Conservation (phyloP, 202 grass and related monocot species). For the Hordeum pubiflorum region DNA sequence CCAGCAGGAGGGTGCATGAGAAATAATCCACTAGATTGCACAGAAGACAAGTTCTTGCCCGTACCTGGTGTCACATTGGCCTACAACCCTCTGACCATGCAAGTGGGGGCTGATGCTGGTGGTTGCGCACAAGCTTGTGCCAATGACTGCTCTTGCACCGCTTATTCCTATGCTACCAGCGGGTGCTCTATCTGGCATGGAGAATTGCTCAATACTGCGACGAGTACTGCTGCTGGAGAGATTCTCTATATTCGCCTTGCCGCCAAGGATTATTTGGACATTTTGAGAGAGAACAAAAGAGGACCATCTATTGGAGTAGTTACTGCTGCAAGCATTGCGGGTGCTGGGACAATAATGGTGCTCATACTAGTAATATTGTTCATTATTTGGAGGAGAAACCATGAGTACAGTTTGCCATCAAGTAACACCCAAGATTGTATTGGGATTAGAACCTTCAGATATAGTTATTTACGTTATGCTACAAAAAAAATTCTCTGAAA, state of each 20-base stretch:
- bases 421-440: neutral
- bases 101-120: neutral
- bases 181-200: conserved; percentile 5
- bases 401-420: neutral
- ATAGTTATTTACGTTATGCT: neutral
- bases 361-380: neutral
- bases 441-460: conserved; percentile 8
- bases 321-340: neutral
- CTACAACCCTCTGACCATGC: neutral
- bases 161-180: neutral
- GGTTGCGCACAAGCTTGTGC: neutral
- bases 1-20: neutral
- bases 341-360: neutral
- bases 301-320: neutral
- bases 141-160: neutral
- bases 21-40: conserved; percentile 10
- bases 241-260: conserved; percentile 13
- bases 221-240: neutral
- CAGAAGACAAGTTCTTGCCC: conserved; percentile 1
- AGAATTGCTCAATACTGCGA: neutral
- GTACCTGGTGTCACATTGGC: conserved; percentile 10
- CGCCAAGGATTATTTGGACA: neutral
- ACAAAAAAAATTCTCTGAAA: conserved; percentile 17
- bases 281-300: neutral
- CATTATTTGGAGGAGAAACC: neutral